Conservation (phyloP, 1,284 basidiomycete species). For the Irpex lacteus region DNA sequence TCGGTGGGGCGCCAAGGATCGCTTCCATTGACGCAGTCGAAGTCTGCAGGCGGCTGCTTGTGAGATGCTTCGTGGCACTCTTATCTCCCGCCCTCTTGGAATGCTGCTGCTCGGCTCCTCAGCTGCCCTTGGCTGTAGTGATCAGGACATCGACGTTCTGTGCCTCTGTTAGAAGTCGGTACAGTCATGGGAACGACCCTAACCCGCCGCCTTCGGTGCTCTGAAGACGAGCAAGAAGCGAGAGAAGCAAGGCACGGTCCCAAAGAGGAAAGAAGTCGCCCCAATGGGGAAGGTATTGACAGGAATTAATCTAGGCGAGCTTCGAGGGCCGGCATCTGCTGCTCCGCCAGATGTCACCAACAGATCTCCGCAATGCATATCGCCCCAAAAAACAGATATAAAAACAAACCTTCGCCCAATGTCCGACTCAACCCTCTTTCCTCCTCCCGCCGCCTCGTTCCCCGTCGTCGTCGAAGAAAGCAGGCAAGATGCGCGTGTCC, state of each 20-base stretch:
- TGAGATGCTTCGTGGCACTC: no score
- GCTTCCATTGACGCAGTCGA: not conserved
- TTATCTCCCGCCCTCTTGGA: not conserved
- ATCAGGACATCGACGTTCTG: not conserved
- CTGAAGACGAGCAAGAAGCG: not conserved
- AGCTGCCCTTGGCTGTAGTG: no score
- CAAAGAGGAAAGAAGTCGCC: not conserved
- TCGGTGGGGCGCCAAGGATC: not conserved
- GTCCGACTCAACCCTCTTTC: not conserved
- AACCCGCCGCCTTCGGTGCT: not conserved
- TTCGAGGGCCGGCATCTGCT: not conserved
- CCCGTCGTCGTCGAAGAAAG: not conserved
- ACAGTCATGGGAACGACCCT: not conserved
- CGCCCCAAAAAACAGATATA: not conserved
- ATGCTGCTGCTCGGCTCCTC: not conserved
- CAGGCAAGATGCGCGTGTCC: slow-evolving; percentile 1
- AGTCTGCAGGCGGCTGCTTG: no score
- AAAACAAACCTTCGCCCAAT: not conserved
- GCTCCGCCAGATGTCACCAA: not conserved
- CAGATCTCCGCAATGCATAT: not conserved
- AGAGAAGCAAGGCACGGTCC: not conserved
- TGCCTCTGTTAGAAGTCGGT: not conserved
- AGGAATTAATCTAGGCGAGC: not conserved
- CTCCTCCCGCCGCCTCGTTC: not conserved
- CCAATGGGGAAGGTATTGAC: not conserved